Base-by-base conservation (phyloP, 208 protist genomes). In the Crithidia fasciculata region DNA sequence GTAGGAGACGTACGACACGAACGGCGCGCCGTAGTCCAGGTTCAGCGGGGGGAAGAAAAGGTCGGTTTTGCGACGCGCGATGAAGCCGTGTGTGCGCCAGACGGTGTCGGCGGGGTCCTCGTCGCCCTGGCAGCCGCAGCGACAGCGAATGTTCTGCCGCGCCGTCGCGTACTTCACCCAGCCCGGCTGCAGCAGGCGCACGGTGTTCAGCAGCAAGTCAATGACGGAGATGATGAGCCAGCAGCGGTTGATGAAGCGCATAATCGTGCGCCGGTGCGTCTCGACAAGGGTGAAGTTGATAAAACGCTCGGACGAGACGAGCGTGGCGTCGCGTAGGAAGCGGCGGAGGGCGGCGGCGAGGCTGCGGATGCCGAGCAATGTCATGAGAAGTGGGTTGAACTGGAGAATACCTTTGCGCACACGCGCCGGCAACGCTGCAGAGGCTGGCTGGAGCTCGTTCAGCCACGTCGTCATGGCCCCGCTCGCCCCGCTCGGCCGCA, bases 11-110 rank as follows among this genome's bases (percentile, higher is more conserved):
- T 65, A 81, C n/a, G 91, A 95, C 37, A 84, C 80, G 39, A 86
- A 76, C 18, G 89, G 89, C 6, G 88, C 87, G 16, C 91, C 91
- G 82, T 90, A 96, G 83, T 96, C 91, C 18, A 96, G 71, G 69
- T 94, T 84, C 36, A 96, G 80, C 49, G 72, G 57, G 8, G 91
- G 87, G 60, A 96, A 96, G 49, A 86, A 72, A 16, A 96, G 68
- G 61, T 94, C 78, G 8, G 68, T 80, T 63, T 93, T 90, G 47
- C 81, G 86, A 10, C 86, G 81, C 8, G 82, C 82, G 47, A 94
- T 73, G 59, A 90, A 82, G 28, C 83, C 85, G 67, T 85, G 78
- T 8, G 65, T 83, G 70, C 82, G 80, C 74, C 66, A 83, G 16
- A 86, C 62, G 3, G 71, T 62, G 69, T 94, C 86, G 2, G 52